These are phyloP conservation scores for Odonthalia washingtoniensis DNA, from an alignment of 31 red algal genomes.

Conservation along the genomic window DNA sequence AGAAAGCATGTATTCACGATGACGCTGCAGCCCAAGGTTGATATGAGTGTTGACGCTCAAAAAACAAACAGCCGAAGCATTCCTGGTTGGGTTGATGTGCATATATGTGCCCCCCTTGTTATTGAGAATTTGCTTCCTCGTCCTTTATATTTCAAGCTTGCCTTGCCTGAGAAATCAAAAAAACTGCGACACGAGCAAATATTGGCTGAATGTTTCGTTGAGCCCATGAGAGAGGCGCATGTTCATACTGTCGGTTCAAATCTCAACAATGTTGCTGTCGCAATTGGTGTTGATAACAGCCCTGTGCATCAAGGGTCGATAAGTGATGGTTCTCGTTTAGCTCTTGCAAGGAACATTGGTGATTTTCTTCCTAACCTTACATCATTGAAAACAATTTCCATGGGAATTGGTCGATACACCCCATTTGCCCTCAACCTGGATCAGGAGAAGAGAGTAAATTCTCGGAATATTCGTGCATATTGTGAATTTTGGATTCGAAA, in stretches of 20 bases:
- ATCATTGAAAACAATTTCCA: constrained; percentile 55
- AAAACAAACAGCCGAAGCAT: too few relatives aligned
- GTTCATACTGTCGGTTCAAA: constrained; percentile 71
- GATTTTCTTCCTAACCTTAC: constrained; percentile 55
- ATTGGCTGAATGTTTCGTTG: constrained; percentile 64
- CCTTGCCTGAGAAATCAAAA: constrained; percentile 12
- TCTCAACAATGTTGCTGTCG: constrained; percentile 49
- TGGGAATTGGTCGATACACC: constrained; percentile 64
- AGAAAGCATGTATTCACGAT: constrained; percentile 68
- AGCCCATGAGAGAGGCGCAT: constrained; percentile 78
- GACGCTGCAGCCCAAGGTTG: constrained; percentile 62
- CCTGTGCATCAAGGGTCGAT: not conserved
- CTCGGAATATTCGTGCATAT: constrained; percentile 57
- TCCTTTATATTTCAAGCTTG: constrained; percentile 64
- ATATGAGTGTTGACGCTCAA: too few relatives aligned
- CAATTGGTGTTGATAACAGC: constrained; percentile 76
- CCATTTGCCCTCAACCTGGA: constrained; percentile 65
- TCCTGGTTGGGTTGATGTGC: constrained; percentile 79
- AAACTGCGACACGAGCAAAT: constrained; percentile 36
- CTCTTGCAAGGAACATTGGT: constrained; percentile 38
- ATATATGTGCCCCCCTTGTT: constrained; percentile 79
- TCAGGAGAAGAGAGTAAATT: constrained; percentile 46
- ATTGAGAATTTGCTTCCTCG: constrained; percentile 86
- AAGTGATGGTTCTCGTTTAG: not conserved
- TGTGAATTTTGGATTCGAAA: constrained; percentile 87